Percentiles rank a stretch among this genome's conserved stretches.
phyloP scores from a whole-genome alignment of 1,284 basidiomycete genomes.

The Athelia psychrophila region DNA sequence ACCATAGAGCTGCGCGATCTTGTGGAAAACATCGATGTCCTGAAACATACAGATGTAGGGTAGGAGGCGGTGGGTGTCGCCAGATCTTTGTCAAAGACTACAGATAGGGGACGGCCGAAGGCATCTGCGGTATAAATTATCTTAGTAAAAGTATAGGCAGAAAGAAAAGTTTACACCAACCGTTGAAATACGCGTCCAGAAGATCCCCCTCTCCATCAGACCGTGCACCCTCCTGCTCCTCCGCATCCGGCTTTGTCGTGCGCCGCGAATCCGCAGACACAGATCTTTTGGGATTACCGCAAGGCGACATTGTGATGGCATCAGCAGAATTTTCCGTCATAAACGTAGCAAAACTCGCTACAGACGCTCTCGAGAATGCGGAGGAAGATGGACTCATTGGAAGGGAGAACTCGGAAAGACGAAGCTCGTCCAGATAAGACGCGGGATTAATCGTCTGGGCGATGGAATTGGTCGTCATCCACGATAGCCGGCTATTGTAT shows the following conservation, averaged over 20 bases:
- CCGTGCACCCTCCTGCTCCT: conserved; percentile 39
- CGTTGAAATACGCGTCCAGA: conserved; percentile 44
- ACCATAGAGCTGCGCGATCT: neutral
- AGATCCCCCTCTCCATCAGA: conserved; percentile 43
- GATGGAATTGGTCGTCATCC: conserved; percentile 39
- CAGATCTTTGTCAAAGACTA: conserved; percentile 14
- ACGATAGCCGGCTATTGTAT: conserved; percentile 16
- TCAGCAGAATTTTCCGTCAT: conserved; percentile 20
- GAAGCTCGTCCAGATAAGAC: neutral
- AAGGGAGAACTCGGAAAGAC: neutral
- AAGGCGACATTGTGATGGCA: conserved; percentile 16
- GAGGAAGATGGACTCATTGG: neutral
- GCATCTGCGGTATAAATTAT: neutral
- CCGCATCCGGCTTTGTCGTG: conserved; percentile 25
- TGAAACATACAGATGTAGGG: conserved; percentile 18
- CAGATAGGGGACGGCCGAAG: conserved; percentile 2
- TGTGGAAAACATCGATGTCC: neutral
- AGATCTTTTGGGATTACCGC: conserved; percentile 9
- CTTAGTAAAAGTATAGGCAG: neutral
- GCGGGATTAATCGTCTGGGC: neutral
- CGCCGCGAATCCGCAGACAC: conserved; percentile 14
- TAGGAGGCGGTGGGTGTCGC: conserved; percentile 24
- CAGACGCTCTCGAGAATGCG: conserved; percentile 30
- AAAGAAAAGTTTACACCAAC: neutral
- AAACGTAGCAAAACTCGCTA: conserved; percentile 45